A percentile compares a stretch with the other conserved stretches of the same genome.
phyloP scores from a whole-genome alignment of 2,329 filamentous ascomycete genomes.

The Nothopassalora personata region DNA sequence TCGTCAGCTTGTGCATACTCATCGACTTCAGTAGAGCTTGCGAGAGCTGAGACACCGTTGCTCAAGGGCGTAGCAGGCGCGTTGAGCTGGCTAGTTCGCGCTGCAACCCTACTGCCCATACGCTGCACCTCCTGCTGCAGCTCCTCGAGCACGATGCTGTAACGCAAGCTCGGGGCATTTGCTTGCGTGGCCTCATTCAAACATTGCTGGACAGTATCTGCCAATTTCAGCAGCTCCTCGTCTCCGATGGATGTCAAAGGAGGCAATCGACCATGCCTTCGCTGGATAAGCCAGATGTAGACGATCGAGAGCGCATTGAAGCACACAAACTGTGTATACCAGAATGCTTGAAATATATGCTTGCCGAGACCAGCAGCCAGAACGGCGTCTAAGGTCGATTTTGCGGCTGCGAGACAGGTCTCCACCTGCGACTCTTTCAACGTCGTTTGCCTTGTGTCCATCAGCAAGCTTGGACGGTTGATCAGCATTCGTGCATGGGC shows the following conservation, averaged over 20 bases:
- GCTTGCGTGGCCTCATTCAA: conserved; percentile 37
- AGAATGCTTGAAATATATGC: conserved; percentile 45
- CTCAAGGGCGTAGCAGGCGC: not conserved
- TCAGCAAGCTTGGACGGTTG: conserved; percentile 48
- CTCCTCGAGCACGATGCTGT: conserved; percentile 51
- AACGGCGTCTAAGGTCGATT: conserved; percentile 42
- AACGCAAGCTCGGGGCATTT: conserved; percentile 45
- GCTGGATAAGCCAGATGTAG: conserved; percentile 52
- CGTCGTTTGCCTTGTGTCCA: conserved; percentile 28
- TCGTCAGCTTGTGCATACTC: not conserved
- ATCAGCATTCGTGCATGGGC: conserved; percentile 53
- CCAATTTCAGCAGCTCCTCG: conserved; percentile 36
- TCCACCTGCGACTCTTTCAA: conserved; percentile 36
- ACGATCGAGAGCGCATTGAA: conserved; percentile 46
- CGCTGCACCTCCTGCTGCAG: conserved; percentile 40
- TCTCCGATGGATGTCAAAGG: conserved; percentile 13
- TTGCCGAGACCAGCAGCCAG: conserved; percentile 31
- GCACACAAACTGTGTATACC: conserved; percentile 40
- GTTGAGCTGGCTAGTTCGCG: conserved; percentile 4
- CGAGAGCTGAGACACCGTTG: not conserved
- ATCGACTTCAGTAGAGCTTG: not conserved
- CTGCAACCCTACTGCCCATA: conserved; percentile 9
- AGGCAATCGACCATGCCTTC: conserved; percentile 20
- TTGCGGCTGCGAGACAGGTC: conserved; percentile 46
- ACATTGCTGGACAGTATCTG: conserved; percentile 45